Percentiles rank a stretch among this genome's conserved stretches.
phyloP scores from a whole-genome alignment of 139 green algal species.

The Closterium sp. region DNA sequence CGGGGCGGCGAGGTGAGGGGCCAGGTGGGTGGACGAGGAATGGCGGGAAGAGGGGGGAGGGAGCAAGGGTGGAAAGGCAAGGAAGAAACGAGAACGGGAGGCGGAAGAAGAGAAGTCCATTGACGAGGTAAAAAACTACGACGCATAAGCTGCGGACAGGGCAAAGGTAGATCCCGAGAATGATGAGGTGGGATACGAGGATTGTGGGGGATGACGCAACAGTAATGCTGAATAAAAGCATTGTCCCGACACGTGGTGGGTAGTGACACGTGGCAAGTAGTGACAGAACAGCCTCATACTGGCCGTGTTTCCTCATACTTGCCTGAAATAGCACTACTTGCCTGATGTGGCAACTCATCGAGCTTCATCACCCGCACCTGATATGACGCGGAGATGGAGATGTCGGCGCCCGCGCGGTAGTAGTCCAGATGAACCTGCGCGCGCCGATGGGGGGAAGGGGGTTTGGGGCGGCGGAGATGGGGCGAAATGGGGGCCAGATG shows the following conservation, averaged over 20 bases:
- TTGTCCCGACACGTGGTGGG: not conserved
- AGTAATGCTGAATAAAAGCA: too few species aligned
- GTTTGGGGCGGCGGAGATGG: not conserved
- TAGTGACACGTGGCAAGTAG: not conserved
- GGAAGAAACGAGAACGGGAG: not conserved
- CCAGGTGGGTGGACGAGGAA: too few species aligned
- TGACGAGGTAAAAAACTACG: too few species aligned
- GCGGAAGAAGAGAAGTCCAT: too few species aligned
- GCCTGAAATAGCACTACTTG: not conserved
- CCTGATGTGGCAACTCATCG: not conserved
- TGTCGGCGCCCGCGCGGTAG: slow-evolving; percentile 38
- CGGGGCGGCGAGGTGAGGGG: too few species aligned
- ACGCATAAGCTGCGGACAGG: too few species aligned
- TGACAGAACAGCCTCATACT: too few species aligned
- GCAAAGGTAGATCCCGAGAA: too few species aligned
- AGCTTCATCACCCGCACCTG: slow-evolving; percentile 7
- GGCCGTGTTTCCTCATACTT: not conserved
- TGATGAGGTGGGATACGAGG: too few species aligned
- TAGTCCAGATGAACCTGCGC: slow-evolving; percentile 49
- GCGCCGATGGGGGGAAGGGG: not conserved
- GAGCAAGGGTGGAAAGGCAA: too few species aligned
- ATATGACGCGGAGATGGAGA: slow-evolving; percentile 44
- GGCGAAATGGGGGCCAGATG: not conserved
- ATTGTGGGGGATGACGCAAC: not conserved
- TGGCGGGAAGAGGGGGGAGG: too few species aligned